Percentiles rank a stretch among this genome's conserved stretches.
phyloP scores from a whole-genome alignment of 1,139 yeast species.

The Yamadazyma sp. region DNA sequence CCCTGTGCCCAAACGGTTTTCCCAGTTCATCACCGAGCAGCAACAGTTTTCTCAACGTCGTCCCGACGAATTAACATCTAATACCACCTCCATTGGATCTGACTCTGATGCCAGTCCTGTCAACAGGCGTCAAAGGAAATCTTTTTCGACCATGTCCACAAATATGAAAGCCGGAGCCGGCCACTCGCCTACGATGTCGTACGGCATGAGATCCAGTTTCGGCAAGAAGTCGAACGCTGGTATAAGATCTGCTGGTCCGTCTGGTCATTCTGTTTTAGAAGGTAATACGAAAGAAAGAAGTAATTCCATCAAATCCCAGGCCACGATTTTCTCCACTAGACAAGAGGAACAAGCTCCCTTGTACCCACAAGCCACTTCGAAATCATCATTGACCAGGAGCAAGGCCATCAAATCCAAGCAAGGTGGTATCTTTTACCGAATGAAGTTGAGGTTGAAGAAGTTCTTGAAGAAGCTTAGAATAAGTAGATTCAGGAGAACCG shows the following conservation, averaged over 20 bases:
- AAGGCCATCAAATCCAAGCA: conserved; percentile 37
- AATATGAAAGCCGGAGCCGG: neutral
- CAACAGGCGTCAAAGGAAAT: conserved; percentile 2
- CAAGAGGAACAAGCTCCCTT: conserved; percentile 15
- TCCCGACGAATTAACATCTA: conserved; percentile 27
- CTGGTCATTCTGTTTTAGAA: conserved; percentile 5
- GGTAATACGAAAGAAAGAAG: conserved; percentile 24
- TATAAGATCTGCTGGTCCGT: neutral
- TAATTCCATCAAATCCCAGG: conserved; percentile 45
- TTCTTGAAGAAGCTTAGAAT: conserved; percentile 24
- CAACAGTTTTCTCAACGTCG: conserved; percentile 28
- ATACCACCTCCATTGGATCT: conserved; percentile 25
- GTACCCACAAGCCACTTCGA: conserved; percentile 15
- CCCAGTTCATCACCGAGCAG: conserved; percentile 43
- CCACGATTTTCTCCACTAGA: conserved; percentile 47
- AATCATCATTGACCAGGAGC: conserved; percentile 25
- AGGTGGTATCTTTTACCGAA: conserved; percentile 32
- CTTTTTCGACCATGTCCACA: conserved; percentile 5
- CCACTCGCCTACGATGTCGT: conserved; percentile 7
- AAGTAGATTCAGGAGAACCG: conserved; percentile 25
- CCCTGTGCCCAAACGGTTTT: conserved; percentile 44
- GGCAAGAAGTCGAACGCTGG: neutral
- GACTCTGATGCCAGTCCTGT: conserved; percentile 15
- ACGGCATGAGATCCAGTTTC: conserved; percentile 3
- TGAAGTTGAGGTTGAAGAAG: conserved; percentile 28